Conservation (phyloP, 179 eudicot genomes). For the Vitellaria paradoxa region DNA sequence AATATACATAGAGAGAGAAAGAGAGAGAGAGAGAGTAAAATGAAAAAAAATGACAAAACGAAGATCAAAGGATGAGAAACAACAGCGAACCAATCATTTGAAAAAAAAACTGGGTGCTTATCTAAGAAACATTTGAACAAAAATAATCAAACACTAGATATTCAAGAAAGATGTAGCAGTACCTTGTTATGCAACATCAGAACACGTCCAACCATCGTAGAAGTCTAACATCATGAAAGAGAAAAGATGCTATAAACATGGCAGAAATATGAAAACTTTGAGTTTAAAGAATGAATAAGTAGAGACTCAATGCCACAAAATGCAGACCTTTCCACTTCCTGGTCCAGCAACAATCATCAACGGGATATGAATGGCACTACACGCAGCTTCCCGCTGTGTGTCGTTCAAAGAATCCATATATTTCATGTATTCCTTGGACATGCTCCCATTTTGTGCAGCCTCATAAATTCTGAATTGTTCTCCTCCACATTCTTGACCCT, state of each 20-base stretch:
- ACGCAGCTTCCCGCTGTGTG: constrained; percentile 84
- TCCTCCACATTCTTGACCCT: constrained; percentile 20
- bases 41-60: neutral
- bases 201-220: constrained; percentile 96
- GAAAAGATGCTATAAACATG: constrained; percentile 11
- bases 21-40: too few relatives aligned
- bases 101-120: neutral
- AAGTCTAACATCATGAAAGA: constrained; percentile 54
- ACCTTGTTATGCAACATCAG: constrained; percentile 82
- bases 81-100: neutral
- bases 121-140: constrained; percentile 1
- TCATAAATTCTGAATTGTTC: constrained; percentile 9
- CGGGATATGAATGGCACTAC: constrained; percentile 68
- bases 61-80: constrained; percentile 2
- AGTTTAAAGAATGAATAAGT: neutral
- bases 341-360: constrained; percentile 96
- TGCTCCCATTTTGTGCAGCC: constrained; percentile 24
- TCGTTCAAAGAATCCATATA: constrained; percentile 67
- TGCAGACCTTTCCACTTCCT: constrained; percentile 91
- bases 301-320: constrained; percentile 16
- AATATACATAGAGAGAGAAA: too few relatives aligned
- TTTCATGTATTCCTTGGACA: constrained; percentile 64
- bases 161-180: constrained; percentile 1
- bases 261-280: neutral
- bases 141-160: constrained; percentile 1